phyloP scores from a whole-genome alignment of 2,329 filamentous ascomycete species.

The Microsporum audouinii region DNA sequence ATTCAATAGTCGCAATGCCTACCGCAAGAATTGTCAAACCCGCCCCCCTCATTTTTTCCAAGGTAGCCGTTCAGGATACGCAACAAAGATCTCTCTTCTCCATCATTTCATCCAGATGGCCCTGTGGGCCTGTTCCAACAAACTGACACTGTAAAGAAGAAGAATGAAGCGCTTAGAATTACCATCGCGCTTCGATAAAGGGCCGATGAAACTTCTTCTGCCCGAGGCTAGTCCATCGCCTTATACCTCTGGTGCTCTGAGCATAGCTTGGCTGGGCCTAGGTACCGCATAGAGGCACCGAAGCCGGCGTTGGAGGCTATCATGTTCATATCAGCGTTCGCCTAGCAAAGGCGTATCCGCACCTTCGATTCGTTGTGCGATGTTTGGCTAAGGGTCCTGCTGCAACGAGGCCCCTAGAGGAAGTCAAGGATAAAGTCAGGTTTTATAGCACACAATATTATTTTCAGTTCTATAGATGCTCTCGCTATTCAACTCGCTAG shows the following conservation, averaged over 20 bases:
- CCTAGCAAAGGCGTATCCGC: neutral
- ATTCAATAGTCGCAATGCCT: no score
- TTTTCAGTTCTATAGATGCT: slow-evolving; percentile 35
- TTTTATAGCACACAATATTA: slow-evolving; percentile 38
- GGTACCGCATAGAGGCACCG: neutral
- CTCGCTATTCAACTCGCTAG: slow-evolving; percentile 42
- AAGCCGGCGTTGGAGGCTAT: neutral
- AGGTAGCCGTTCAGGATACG: neutral
- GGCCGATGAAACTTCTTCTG: neutral
- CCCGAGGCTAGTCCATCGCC: neutral
- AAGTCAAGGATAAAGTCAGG: slow-evolving; percentile 10
- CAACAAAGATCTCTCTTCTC: neutral
- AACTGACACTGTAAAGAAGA: neutral
- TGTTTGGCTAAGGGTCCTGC: neutral
- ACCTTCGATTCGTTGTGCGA: neutral
- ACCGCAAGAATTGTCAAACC: neutral
- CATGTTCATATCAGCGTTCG: neutral
- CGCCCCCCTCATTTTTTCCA: neutral
- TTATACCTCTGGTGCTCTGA: neutral
- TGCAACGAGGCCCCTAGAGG: neutral
- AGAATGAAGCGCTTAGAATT: neutral
- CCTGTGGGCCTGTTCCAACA: neutral
- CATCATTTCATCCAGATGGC: neutral
- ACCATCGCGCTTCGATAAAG: neutral
- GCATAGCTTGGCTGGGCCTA: neutral